These are phyloP conservation scores for Sporothrix luriei DNA, from an alignment of 2,329 filamentous ascomycete species.

Conservation along the genomic window DNA sequence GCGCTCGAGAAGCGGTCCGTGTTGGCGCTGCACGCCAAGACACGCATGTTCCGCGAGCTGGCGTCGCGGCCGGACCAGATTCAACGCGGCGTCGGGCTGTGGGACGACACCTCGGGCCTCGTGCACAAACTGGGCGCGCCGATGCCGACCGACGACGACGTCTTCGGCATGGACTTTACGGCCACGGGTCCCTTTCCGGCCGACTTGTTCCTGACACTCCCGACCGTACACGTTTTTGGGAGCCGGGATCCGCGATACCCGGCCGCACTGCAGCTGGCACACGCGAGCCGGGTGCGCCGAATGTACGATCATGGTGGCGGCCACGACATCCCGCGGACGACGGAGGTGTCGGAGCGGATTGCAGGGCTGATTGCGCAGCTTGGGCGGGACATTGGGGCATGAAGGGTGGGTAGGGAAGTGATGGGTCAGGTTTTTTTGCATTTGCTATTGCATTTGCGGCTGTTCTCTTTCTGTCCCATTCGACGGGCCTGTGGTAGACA, in stretches of 20 bases:
- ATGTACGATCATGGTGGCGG: constrained; percentile 46
- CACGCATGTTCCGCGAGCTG: constrained; percentile 38
- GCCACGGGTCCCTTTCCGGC: constrained; percentile 38
- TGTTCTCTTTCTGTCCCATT: not conserved
- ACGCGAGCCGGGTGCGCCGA: constrained; percentile 41
- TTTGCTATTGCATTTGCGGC: too few relatives aligned
- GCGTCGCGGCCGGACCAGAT: constrained; percentile 39
- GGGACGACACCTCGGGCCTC: constrained; percentile 43
- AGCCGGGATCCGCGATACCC: constrained; percentile 46
- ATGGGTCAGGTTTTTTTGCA: not conserved
- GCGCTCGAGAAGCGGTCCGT: constrained; percentile 40
- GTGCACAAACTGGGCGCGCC: constrained; percentile 40
- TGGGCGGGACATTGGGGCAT: constrained; percentile 21
- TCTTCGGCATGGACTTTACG: constrained; percentile 45
- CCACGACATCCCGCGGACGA: constrained; percentile 46
- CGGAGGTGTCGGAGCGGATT: constrained; percentile 41
- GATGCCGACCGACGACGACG: constrained; percentile 40
- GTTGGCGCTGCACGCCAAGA: constrained; percentile 39
- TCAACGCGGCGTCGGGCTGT: constrained; percentile 41
- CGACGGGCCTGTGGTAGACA: not conserved
- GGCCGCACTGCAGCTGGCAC: constrained; percentile 44
- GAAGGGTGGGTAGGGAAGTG: not conserved
- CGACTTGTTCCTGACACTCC: constrained; percentile 42
- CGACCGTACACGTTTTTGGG: constrained; percentile 45
- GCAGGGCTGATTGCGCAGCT: constrained; percentile 41